Evolutionary conservation across 2,329 filamentous ascomycete species (phyloP).

Genomic region (Fusarium tanahbumbuense): DNA sequence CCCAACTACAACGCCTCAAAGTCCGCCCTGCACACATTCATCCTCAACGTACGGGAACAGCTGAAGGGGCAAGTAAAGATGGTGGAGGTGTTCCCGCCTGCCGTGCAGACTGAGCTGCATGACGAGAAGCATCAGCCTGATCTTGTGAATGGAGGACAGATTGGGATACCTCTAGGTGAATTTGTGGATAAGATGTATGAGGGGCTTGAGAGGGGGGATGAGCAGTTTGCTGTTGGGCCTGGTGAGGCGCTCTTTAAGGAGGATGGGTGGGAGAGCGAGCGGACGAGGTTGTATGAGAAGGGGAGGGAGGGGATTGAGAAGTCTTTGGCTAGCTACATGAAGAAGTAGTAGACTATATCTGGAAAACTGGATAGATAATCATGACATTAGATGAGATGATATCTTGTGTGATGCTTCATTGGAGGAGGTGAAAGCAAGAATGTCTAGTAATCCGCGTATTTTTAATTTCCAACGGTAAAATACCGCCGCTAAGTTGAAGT

Average conservation of each 20-base stretch:
- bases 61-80: conserved; percentile 30
- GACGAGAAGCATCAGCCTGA: conserved; percentile 45
- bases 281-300: conserved; percentile 32
- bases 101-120: conserved; percentile 47
- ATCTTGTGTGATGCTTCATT: not conserved
- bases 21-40: conserved; percentile 44
- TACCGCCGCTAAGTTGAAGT: not conserved
- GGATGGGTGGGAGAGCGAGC: conserved; percentile 41
- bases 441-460: not conserved
- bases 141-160: conserved; percentile 42
- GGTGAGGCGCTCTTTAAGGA: conserved; percentile 41
- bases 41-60: conserved; percentile 39
- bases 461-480: too few species aligned
- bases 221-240: conserved; percentile 43
- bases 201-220: conserved; percentile 37
- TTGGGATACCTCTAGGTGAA: conserved; percentile 54
- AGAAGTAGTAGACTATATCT: conserved; percentile 1
- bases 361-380: fast-evolving
- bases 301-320: conserved; percentile 16
- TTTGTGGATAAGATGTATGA: conserved; percentile 56
- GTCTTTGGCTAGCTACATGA: conserved; percentile 24
- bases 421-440: not conserved
- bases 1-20: conserved; percentile 49
- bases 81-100: conserved; percentile 47
- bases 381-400: not conserved